Evolutionary conservation across 2,329 filamentous ascomycete genomes (phyloP).

Genomic region (Sporothrix inflata): DNA sequence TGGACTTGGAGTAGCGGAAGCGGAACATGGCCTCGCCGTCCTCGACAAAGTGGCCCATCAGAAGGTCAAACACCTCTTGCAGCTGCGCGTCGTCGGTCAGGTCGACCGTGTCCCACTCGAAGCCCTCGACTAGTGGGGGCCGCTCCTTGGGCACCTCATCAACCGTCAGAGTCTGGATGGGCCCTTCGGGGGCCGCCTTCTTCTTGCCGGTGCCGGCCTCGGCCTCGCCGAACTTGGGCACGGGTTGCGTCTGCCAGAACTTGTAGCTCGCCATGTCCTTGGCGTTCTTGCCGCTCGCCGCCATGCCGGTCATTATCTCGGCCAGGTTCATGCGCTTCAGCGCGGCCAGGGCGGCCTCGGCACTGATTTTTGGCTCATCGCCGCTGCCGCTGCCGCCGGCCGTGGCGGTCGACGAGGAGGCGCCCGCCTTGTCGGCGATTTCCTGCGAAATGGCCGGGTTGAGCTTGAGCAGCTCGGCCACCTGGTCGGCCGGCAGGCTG

Average conservation of each 20-base stretch:
- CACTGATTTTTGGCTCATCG: slow-evolving; percentile 37
- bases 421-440: slow-evolving; percentile 38
- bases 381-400: slow-evolving; percentile 34
- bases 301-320: slow-evolving; percentile 74
- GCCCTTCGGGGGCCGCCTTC: slow-evolving; percentile 68
- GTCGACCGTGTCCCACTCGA: slow-evolving; percentile 94
- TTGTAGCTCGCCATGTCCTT: slow-evolving; percentile 98
- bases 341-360: slow-evolving; percentile 51
- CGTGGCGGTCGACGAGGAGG: not conserved
- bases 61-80: slow-evolving; percentile 86
- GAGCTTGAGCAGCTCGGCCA: slow-evolving; percentile 69
- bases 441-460: slow-evolving; percentile 73
- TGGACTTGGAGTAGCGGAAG: slow-evolving; percentile 90
- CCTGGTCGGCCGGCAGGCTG: slow-evolving; percentile 59
- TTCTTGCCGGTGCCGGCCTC: slow-evolving; percentile 46
- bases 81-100: slow-evolving; percentile 76
- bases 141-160: slow-evolving; percentile 80
- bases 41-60: slow-evolving; percentile 95
- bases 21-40: slow-evolving; percentile 97
- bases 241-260: slow-evolving; percentile 98
- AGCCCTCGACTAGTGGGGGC: slow-evolving; percentile 74
- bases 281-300: slow-evolving; percentile 80
- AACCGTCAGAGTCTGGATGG: slow-evolving; percentile 77
- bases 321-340: slow-evolving; percentile 68
- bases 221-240: slow-evolving; percentile 74